Base-by-base conservation (phyloP, 768 basidiomycete genomes). In the Xanthoconium stramineum region DNA sequence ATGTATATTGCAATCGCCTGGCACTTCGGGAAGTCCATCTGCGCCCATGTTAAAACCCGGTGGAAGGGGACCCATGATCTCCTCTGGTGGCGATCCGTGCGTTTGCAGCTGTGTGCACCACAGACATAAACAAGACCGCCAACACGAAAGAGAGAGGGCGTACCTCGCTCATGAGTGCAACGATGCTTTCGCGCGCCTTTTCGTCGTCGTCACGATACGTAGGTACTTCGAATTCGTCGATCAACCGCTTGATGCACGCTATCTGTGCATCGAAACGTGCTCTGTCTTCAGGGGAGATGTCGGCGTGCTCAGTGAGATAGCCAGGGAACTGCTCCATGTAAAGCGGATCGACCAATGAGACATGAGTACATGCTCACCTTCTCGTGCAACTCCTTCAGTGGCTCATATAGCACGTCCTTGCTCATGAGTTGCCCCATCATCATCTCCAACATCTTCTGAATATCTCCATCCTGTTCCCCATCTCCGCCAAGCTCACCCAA, bases 31-130 rank as follows among this genome's bases (percentile, higher is more conserved):
- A 56, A 78, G 65, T 13, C 84, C 85, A 48, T 88, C 85, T 2
- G 75, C 46, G 0, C 81, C 83, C 28, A 85, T 59, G 8, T 72
- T 76, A 30, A 83, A 71, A n/a, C 88, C 89, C 3, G 88, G 80
- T 0, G 92, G 92, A 47, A 94, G 75, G 0, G 84, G 81, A 2
- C 91, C 92, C 88, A 94, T 92, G 48, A 94, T 80, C 62, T 91
- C 89, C 19, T 81, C 65, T 3, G 92, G 92, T 0, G 91, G 92
- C 5, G 86, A 80, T 7, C 92, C 91, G 53, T 83, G 78, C 4
- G 76, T 74, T 78, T 94, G 91, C 80, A 94, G 9, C 65, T 68
- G 44, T 20, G 46, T 52, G 11, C n/a, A 15, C 6, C 2, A 35
- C 24, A 20, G 30, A n/a, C 29, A 30, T 57, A 7, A 57, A 43